A percentile compares a stretch with the other conserved stretches of the same genome.
phyloP scores from a whole-genome alignment of 345 rosid genomes.

The Camelina sativa region DNA sequence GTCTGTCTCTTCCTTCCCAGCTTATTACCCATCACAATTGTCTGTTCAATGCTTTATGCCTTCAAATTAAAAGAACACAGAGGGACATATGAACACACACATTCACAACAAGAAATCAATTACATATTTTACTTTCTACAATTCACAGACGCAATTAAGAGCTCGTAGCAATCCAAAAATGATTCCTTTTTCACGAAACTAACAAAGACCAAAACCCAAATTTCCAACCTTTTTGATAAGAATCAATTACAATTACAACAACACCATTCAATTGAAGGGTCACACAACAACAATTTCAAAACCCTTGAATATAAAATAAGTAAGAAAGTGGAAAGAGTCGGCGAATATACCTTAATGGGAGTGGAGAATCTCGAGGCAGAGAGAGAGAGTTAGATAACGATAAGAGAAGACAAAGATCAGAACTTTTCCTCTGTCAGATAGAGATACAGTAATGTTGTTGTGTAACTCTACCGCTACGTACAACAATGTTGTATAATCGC shows the following conservation, averaged over 20 bases:
- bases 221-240: background rate
- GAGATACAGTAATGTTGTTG: conserved; percentile 1
- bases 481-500: background rate
- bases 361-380: conserved; percentile 10
- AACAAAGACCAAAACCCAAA: background rate
- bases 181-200: conserved; percentile 10
- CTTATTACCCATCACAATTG: conserved; percentile 80
- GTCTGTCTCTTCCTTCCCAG: conserved; percentile 75
- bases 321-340: background rate
- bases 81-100: background rate
- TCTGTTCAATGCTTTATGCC: background rate
- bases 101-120: background rate
- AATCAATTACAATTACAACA: background rate
- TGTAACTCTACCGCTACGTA: background rate
- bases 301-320: background rate
- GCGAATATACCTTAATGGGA: conserved; percentile 22
- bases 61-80: background rate
- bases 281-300: background rate
- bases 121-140: background rate
- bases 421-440: conserved; percentile 18
- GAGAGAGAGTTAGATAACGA: background rate
- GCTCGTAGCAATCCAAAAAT: background rate
- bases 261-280: background rate
- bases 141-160: background rate
- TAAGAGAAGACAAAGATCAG: conserved; percentile 19